Base-by-base conservation (phyloP, 2,329 filamentous ascomycete species). In the Diatrype stigma region DNA sequence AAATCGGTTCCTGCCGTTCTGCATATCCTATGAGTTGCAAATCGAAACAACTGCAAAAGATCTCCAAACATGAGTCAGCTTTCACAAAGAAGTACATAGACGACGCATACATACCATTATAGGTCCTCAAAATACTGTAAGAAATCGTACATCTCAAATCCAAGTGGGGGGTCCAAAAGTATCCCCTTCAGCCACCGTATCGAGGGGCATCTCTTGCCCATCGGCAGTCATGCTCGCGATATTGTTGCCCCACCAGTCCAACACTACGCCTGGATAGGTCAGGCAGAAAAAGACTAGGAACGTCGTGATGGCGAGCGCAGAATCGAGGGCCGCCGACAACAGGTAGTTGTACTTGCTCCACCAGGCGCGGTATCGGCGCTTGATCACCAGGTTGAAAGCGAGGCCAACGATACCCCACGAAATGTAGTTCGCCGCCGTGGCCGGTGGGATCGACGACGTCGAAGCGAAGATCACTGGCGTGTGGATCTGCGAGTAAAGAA, bases 281-380 rank as follows among this genome's bases (percentile, higher is more conserved):
- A 90, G 70, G 1, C 82, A 78, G 58, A 88, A 81, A 72, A 90
- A 88, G 51, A 90, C 85, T 51, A 90, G 66, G 34, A 90, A 77
- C 0, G 85, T 85, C 32, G 78, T 80, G 19, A 89, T 66, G 12
- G 85, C 81, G 5, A 89, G 74, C 5, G 86, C 86, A 46, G 80
- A 80, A 65, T 90, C 87, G 35, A 90, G 71, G 1, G 83, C 87
- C 0, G 86, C 86, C 19, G 85, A 88, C 0, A 85, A 82, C 62
- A 89, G 77, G 65, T 90, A 90, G 72, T 90, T 90, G 72, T 89
- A 90, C 66, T 85, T 82, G 67, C 86, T 73, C 87, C 87, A 90
- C 87, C 86, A 90, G 32, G 84, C 86, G 3, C 77, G 80, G 69
- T 79, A 86, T 55, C 80, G 77, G 51, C 83, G 76, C 63, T 81